These are phyloP conservation scores for Debaryomyces coudertii DNA, from an alignment of 1,139 yeast species.

Conservation along the genomic window DNA sequence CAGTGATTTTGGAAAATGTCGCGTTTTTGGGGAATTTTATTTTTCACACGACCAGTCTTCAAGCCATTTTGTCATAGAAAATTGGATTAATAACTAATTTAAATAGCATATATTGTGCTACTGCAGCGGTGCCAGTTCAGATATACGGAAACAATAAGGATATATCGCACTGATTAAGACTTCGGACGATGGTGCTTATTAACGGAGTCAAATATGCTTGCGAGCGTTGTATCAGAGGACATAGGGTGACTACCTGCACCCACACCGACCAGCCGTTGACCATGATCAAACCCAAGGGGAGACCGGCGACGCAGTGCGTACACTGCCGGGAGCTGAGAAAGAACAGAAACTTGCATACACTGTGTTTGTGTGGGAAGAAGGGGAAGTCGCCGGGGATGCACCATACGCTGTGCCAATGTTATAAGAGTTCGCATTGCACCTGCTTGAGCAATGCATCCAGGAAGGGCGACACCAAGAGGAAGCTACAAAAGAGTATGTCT, in stretches of 20 bases:
- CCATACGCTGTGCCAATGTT: slow-evolving; percentile 57
- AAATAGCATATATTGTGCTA: not conserved
- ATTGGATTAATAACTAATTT: not conserved
- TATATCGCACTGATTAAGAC: not conserved
- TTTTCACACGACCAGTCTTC: not conserved
- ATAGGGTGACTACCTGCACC: slow-evolving; percentile 88
- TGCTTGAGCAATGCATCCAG: slow-evolving; percentile 41
- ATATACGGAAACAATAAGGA: not conserved
- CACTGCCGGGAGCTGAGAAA: slow-evolving; percentile 85
- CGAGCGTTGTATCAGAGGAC: slow-evolving; percentile 94
- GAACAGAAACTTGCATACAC: slow-evolving; percentile 66
- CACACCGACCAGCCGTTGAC: slow-evolving; percentile 90
- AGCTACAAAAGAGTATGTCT: slow-evolving; percentile 20
- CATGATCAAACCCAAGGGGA: slow-evolving; percentile 93
- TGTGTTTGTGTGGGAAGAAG: slow-evolving; percentile 73
- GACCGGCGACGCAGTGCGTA: slow-evolving; percentile 90
- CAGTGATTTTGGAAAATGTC: no score
- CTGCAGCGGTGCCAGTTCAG: not conserved
- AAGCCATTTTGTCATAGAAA: not conserved
- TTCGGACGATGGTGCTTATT: slow-evolving; percentile 68
- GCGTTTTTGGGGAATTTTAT: not conserved
- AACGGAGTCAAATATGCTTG: slow-evolving; percentile 96
- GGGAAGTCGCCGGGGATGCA: slow-evolving; percentile 50
- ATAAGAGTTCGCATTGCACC: slow-evolving; percentile 58
- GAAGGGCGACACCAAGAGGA: slow-evolving; percentile 31